Evolutionary conservation across 768 basidiomycete species (phyloP), one percentile per base, ranked within the genome.

Genomic region (Mycena maculata): DNA sequence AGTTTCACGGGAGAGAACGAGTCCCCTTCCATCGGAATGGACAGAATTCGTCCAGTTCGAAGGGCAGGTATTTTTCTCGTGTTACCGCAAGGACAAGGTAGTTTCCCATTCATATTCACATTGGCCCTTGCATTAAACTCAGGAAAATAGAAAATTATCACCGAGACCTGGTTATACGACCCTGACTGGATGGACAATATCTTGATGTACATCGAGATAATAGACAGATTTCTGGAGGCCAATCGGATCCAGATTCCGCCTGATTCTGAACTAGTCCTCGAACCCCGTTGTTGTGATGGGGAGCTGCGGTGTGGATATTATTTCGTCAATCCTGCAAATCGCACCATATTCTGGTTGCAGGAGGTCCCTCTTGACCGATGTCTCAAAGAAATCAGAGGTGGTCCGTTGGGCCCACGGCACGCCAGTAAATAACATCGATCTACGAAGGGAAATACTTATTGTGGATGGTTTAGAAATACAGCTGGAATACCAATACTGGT

Each of bases 61-160:
- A 20, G 72, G 69, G n/a, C 78, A 76, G 16, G 67, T 70, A 13
- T 78, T 76, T 42, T 82, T 77, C n/a, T n/a, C n/a, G n/a, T n/a
- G n/a, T 56, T 73, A 72, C 31, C 59, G 81, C 31, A 27, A 65
- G 47, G 77, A 78, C 22, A 76, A 73, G 72, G 80, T 81, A n/a
- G 15, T 68, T 16, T 38, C 16, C 36, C 16, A 23, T 10, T 20
- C 27, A 12, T 31, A 8, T 27, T 42, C 2, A 45, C 10, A 9
- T 23, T 45, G 15, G n/a, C n/a, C n/a, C n/a, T n/a, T 16, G 36
- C 10, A 38, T 16, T 16, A 38, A 9, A 30, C 25, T 18, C n/a
- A 18, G 2, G 10, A 10, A 13, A 42, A 30, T 41, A 63, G 61
- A 55, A 39, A 20, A 48, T 55, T 10, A 8, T 63, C 6, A 54